Conservation (phyloP, 2,329 filamentous ascomycete genomes). For the Pseudogymnoascus sp. region DNA sequence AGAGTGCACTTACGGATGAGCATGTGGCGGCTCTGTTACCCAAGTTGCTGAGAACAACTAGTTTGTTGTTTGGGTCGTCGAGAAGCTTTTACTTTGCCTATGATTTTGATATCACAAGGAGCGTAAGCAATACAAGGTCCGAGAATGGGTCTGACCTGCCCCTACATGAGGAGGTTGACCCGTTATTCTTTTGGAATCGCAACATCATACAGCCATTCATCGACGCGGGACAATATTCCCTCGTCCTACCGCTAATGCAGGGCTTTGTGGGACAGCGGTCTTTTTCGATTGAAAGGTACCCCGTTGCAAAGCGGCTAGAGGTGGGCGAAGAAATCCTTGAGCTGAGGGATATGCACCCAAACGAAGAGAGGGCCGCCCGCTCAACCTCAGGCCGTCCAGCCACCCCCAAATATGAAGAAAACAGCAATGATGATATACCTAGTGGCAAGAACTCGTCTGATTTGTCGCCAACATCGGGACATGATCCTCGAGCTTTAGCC, state of each 20-base stretch:
- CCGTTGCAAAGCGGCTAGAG: constrained; percentile 37
- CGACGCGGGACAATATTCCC: constrained; percentile 57
- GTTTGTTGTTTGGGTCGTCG: constrained; percentile 72
- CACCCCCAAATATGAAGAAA: background rate
- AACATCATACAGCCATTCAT: constrained; percentile 67
- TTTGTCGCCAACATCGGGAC: background rate
- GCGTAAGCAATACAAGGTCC: constrained; percentile 38
- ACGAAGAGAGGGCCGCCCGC: background rate
- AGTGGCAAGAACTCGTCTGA: background rate
- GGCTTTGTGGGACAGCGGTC: constrained; percentile 83
- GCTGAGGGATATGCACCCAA: constrained; percentile 32
- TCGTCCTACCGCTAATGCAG: constrained; percentile 79
- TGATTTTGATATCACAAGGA: constrained; percentile 81
- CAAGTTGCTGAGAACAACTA: constrained; percentile 74
- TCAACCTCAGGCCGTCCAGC: background rate
- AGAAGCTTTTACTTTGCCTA: constrained; percentile 93
- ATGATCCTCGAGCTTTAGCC: background rate
- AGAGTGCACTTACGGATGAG: background rate
- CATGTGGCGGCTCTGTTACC: constrained; percentile 49
- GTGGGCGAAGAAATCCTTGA: constrained; percentile 34
- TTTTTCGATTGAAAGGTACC: constrained; percentile 62
- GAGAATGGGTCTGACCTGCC: constrained; percentile 42
- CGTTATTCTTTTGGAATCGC: constrained; percentile 84
- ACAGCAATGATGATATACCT: background rate
- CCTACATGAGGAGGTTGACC: constrained; percentile 64